Evolutionary conservation across 2,329 filamentous ascomycete species (phyloP), one percentile per base, ranked within the genome.

Genomic region (Saccharata proteae): DNA sequence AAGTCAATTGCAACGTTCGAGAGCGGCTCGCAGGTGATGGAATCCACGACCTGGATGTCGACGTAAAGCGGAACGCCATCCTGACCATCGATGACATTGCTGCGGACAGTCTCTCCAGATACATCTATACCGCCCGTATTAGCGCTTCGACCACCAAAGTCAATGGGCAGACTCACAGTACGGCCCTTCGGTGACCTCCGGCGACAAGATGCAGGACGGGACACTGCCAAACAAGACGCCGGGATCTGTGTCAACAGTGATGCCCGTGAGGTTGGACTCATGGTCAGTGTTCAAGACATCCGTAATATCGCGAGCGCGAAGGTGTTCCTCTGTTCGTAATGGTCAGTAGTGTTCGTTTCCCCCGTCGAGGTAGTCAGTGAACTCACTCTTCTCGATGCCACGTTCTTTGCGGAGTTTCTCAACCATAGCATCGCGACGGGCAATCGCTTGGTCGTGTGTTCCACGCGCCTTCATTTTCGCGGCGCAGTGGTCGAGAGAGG

Each of bases 11-110:
- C 65, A 7, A 58, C 55, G 29, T 63, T 47, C 2, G 61, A 54
- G 2, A 71, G 56, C 4, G 63, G 60, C 42, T 67, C 50, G 51
- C 68, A 73, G 3, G 67, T 71, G 26, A 59, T 52, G 16, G 67
- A 56, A 36, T 73, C 67, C 30, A 71, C 57, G 32, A 72, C 54
- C 46, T 71, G 67, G 39, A 67, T 58, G 41, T 69, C 65, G 8
- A 33, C 25, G 15, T 33, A 33, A 18, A 32, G 30, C 12, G 25
- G 23, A 16, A 70, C 52, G 27, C 68, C 69, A 5, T 43, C 37
- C 44, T 71, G 55, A 10, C 52, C 50, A 27, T 69, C 64, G 6
- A 51, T 55, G 20, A 72, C 47, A 39, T 72, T 51, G 16, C 53
- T 38, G 18, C 68, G 61, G 35, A 72, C 46, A 29, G 61, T 56